A percentile compares a stretch with the other conserved stretches of the same genome.
Evolutionary conservation across 2,329 filamentous ascomycete genomes (phyloP).

Genomic region (Cercospora brassicicola): DNA sequence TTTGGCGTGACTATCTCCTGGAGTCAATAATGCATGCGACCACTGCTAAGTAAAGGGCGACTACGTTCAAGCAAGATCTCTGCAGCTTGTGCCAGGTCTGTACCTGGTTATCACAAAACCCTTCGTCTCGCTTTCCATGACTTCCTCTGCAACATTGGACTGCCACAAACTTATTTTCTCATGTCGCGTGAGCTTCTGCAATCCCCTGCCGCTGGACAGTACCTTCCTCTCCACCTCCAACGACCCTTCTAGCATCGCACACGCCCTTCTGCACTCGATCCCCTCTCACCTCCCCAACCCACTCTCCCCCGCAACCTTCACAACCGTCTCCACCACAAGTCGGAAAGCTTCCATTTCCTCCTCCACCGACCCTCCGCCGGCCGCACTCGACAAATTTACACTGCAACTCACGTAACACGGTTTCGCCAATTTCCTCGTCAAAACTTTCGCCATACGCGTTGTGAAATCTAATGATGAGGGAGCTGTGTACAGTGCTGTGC

Average conservation of each 20-base stretch:
- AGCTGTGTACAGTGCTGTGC: constrained; percentile 75
- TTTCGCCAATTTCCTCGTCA: constrained; percentile 69
- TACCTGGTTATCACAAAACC: neutral
- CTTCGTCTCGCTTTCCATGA: neutral
- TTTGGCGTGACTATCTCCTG: neutral
- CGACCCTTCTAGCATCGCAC: neutral
- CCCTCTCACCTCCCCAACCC: neutral
- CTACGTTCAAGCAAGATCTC: neutral
- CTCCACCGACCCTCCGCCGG: constrained; percentile 77
- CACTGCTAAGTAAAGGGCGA: neutral
- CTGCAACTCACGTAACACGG: constrained; percentile 92
- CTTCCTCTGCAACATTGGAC: neutral
- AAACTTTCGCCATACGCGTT: constrained; percentile 75
- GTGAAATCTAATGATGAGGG: constrained; percentile 83
- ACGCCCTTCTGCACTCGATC: too few relatives aligned
- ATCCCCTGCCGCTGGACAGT: neutral
- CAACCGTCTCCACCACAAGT: constrained; percentile 69
- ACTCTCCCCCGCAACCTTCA: constrained; percentile 39
- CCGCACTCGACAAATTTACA: constrained; percentile 70
- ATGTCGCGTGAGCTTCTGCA: neutral
- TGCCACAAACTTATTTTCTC: neutral
- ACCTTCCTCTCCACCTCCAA: neutral
- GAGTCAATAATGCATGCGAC: neutral
- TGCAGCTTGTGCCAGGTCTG: neutral
- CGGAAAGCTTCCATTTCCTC: constrained; percentile 92